Conservation (phyloP, 2,329 filamentous ascomycete genomes). For the Colletotrichum cuscutae region DNA sequence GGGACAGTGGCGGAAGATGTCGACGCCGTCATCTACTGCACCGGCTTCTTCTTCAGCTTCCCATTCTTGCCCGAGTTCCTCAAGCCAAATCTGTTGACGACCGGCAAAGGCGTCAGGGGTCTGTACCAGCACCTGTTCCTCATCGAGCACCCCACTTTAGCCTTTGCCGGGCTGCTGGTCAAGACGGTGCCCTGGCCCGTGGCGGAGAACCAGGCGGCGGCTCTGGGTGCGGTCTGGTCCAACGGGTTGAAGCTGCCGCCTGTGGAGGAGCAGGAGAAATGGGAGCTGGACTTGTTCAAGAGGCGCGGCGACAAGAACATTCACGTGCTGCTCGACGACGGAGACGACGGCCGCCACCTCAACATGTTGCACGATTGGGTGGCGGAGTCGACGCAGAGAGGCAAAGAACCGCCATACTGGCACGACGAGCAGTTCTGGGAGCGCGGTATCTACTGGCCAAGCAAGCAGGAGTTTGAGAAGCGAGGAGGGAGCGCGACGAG, state of each 20-base stretch:
- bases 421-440: conserved; percentile 77
- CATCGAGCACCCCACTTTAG: conserved; percentile 79
- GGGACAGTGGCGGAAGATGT: conserved; percentile 70
- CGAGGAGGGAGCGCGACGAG: conserved; percentile 72
- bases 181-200: conserved; percentile 90
- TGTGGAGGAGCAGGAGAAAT: conserved; percentile 71
- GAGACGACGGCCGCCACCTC: conserved; percentile 75
- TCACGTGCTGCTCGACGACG: conserved; percentile 58
- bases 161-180: conserved; percentile 80
- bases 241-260: conserved; percentile 74
- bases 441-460: conserved; percentile 72
- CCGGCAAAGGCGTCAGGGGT: conserved; percentile 76
- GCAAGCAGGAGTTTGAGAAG: conserved; percentile 77
- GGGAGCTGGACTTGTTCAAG: conserved; percentile 73
- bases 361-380: conserved; percentile 75
- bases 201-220: conserved; percentile 81
- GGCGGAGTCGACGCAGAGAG: conserved; percentile 57
- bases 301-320: conserved; percentile 50
- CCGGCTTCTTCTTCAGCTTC: conserved; percentile 82
- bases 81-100: conserved; percentile 66
- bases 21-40: conserved; percentile 81
- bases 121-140: conserved; percentile 85
- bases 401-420: conserved; percentile 80
- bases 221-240: conserved; percentile 81
- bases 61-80: conserved; percentile 66